These are phyloP conservation scores for Apiospora pterosperma DNA, from an alignment of 2,329 filamentous ascomycete species.

Conservation along the genomic window DNA sequence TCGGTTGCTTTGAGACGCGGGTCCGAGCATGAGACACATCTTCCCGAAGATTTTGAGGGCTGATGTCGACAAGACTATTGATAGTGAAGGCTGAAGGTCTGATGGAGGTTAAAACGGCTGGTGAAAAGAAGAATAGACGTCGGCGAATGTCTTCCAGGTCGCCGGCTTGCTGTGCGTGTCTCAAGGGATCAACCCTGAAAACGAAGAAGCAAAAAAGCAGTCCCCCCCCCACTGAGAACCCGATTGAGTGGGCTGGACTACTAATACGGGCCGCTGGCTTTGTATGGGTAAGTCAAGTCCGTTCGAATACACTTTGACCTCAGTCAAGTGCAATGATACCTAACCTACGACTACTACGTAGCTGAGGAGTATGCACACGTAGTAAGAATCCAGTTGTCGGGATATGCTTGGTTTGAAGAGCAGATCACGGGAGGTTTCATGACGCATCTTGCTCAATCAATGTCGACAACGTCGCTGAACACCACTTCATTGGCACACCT, in stretches of 20 bases:
- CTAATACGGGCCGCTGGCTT: neutral
- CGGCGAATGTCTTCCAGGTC: neutral
- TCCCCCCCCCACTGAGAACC: neutral
- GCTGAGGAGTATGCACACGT: neutral
- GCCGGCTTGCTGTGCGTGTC: neutral
- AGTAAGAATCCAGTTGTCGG: neutral
- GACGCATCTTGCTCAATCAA: neutral
- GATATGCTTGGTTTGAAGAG: neutral
- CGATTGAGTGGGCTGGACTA: neutral
- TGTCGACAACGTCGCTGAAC: neutral
- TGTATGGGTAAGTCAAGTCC: neutral
- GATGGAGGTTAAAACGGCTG: neutral
- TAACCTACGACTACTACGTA: no score
- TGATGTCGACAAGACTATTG: neutral
- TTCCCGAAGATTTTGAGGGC: neutral
- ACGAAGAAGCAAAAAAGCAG: neutral
- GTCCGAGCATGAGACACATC: neutral
- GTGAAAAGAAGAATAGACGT: neutral
- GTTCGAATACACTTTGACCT: neutral
- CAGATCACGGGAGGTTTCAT: no score
- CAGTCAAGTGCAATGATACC: neutral
- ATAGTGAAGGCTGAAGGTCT: no score
- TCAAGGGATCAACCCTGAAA: neutral
- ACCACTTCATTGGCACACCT: neutral
- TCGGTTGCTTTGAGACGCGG: neutral